A percentile compares a stretch with the other conserved stretches of the same genome.
phyloP scores from a whole-genome alignment of 257 asterid genomes.

The Petunia axillaris region DNA sequence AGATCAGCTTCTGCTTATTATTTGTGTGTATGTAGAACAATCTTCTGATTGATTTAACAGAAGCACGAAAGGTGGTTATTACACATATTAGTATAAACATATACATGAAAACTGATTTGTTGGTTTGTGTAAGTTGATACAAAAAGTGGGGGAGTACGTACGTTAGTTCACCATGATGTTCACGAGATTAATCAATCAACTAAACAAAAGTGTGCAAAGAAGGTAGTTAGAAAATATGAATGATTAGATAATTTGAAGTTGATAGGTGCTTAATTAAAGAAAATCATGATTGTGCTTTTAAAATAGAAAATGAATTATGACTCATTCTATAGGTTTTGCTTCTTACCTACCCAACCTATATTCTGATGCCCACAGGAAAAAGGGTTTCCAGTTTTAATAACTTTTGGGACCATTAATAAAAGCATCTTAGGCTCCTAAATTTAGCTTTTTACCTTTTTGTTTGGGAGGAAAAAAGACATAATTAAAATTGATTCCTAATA shows the following conservation, averaged over 20 bases:
- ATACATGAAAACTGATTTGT: background rate
- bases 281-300: constrained; percentile 41
- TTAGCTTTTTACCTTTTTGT: constrained; percentile 30
- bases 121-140: background rate
- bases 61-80: background rate
- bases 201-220: constrained; percentile 15
- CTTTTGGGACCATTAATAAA: constrained; percentile 57
- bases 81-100: background rate
- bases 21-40: too few species aligned
- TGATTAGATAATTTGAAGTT: constrained; percentile 23
- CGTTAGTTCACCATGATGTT: background rate
- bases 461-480: background rate
- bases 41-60: background rate
- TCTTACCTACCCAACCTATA: constrained; percentile 80
- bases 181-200: constrained; percentile 20
- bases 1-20: too few species aligned
- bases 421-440: constrained; percentile 53
- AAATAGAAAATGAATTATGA: constrained; percentile 37
- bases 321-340: constrained; percentile 48
- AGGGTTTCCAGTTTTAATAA: constrained; percentile 22
- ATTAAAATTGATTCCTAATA: background rate
- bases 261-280: constrained; percentile 41
- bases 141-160: background rate
- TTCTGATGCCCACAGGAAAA: constrained; percentile 9
- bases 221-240: constrained; percentile 31